phyloP scores from a whole-genome alignment of 805 yeast species.

The Yarrowia sp. region DNA sequence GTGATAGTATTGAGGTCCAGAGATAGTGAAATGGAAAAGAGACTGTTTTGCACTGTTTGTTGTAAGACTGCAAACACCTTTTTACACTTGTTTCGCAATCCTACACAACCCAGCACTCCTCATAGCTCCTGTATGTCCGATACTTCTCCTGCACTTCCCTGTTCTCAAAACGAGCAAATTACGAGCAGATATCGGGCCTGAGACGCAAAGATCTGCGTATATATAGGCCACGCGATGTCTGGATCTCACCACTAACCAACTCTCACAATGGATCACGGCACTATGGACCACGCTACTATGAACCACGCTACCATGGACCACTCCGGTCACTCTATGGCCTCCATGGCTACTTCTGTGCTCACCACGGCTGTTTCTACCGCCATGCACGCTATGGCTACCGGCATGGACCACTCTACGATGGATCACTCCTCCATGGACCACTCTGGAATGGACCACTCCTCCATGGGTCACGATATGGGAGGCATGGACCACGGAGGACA shows the following conservation, averaged over 20 bases:
- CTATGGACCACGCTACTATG: conserved; percentile 13
- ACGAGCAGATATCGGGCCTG: neutral
- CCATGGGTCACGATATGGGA: conserved; percentile 7
- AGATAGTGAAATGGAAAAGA: too few species aligned
- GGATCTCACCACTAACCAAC: neutral
- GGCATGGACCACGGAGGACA: conserved; percentile 22
- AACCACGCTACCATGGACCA: conserved; percentile 19
- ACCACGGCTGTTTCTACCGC: conserved; percentile 1
- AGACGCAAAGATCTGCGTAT: neutral
- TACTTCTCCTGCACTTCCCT: neutral
- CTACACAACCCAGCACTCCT: too few species aligned
- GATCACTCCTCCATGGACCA: conserved; percentile 28
- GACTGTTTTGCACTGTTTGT: too few species aligned
- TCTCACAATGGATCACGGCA: neutral
- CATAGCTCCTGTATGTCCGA: neutral
- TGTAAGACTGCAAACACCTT: too few species aligned
- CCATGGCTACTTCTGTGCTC: neutral
- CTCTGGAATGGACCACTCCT: conserved; percentile 33
- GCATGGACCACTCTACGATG: conserved; percentile 15
- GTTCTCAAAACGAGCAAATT: conserved; percentile 17
- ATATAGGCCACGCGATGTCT: neutral
- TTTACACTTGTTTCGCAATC: too few species aligned
- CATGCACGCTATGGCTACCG: conserved; percentile 2
- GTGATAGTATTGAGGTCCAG: too few species aligned
- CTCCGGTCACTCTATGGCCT: conserved; percentile 11